Evolutionary conservation across 768 basidiomycete species (phyloP), one percentile per base, ranked within the genome.

Genomic region (Collybiopsis luxurians): DNA sequence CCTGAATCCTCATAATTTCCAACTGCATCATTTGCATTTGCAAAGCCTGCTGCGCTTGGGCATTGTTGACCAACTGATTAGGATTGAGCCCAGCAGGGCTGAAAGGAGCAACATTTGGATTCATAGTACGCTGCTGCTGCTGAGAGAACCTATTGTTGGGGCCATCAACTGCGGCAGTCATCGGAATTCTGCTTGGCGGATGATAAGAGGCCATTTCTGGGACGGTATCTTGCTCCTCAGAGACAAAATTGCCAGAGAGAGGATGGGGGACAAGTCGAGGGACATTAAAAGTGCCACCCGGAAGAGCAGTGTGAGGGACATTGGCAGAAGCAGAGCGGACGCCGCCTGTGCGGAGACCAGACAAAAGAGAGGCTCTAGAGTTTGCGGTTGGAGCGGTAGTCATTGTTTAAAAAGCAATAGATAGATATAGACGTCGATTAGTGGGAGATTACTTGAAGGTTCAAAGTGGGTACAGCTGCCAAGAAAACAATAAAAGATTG

Each of bases 21-120:
- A 93, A 75, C 67, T 93, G 92, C 74, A 92, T 81, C 78, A 92
- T 78, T 73, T 93, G 90, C 80, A 92, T 79, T 73, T 92, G 90
- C 55, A 90, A 75, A 53, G 85, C 81, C 64, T 85, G 85, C 65
- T 86, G 85, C 43, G 75, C 72, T 44, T 84, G 65, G 30, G 72
- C 68, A 44, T 73, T 64, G 61, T 81, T 84, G 40, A 73, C 69
- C 66, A 78, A 72, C 59, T 74, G 59, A 59, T 75, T 75, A 40
- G 78, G 67, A 24, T 77, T 73, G 65, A 79, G 80, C n/a, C n/a
- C n/a, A 26, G 71, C 75, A 44, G 75, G 77, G 51, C 71, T 82
- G 69, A 86, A 83, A 58, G 79, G 83, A 68, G 70, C 73, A 74
- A 73, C 79, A 73, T 78, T 79, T 58, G 75, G 78, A 60, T 79